phyloP scores from a whole-genome alignment of 2,329 filamentous ascomycete genomes.

The Sporothrix schenckii region DNA sequence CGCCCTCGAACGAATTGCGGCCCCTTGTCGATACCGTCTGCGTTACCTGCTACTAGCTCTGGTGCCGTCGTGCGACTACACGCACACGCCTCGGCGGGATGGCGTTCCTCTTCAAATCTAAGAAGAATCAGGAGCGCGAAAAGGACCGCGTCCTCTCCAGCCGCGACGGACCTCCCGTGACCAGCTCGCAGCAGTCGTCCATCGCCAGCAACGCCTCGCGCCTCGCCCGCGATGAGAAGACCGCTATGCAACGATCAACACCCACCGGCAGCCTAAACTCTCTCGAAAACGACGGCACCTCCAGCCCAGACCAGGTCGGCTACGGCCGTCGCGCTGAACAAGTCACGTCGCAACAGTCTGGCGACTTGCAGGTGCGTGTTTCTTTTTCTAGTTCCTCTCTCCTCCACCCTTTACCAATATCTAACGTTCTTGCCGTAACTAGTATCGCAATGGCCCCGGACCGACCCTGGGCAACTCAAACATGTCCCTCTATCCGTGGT shows the following conservation, averaged over 20 bases:
- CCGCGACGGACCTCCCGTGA: slow-evolving; percentile 54
- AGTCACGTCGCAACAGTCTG: slow-evolving; percentile 53
- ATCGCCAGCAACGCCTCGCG: slow-evolving; percentile 53
- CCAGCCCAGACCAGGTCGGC: slow-evolving; percentile 67
- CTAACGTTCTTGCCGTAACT: slow-evolving; percentile 30
- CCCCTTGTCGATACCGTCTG: background rate
- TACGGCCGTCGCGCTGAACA: slow-evolving; percentile 58
- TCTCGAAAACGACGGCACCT: slow-evolving; percentile 60
- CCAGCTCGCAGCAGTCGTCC: slow-evolving; percentile 51
- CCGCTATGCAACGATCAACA: slow-evolving; percentile 61
- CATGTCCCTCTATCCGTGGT: slow-evolving; percentile 91
- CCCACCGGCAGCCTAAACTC: slow-evolving; percentile 80
- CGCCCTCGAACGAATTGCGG: background rate
- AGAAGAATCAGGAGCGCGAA: slow-evolving; percentile 68
- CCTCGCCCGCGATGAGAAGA: slow-evolving; percentile 60
- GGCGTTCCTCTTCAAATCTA: slow-evolving; percentile 83
- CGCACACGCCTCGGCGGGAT: slow-evolving; percentile 52
- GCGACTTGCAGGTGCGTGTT: slow-evolving; percentile 33
- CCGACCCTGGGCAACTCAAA: slow-evolving; percentile 60
- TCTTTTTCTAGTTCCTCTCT: background rate
- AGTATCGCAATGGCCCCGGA: slow-evolving; percentile 62
- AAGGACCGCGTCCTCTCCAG: slow-evolving; percentile 63
- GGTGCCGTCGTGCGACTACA: slow-evolving; percentile 27
- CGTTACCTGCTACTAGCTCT: slow-evolving; percentile 1
- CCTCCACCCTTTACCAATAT: background rate